Evolutionary conservation across 352 stramenopile species (phyloP).

Genomic region (Globisporangium emineosum): DNA sequence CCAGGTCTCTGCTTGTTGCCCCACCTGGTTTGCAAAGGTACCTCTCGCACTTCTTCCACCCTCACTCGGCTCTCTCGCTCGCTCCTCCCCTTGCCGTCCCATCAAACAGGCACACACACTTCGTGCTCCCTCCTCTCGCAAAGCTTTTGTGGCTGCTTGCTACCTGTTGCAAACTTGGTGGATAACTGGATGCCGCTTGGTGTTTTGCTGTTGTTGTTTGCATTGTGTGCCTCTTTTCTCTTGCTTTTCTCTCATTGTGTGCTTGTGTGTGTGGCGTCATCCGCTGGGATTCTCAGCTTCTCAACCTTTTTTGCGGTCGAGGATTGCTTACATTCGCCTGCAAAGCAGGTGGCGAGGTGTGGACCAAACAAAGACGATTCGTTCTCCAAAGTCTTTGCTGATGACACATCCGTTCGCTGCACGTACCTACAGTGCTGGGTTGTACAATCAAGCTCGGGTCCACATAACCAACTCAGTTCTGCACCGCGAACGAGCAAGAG

Average conservation of each 20-base stretch:
- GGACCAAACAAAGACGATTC: not conserved
- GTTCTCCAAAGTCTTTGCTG: no score
- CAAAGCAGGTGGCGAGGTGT: not conserved
- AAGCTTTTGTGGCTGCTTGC: not conserved
- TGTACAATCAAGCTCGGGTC: not conserved
- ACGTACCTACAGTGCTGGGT: not conserved
- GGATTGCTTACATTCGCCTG: not conserved
- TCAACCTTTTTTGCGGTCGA: not conserved
- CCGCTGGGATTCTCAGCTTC: not conserved
- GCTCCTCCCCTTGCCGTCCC: not conserved
- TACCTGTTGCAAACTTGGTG: not conserved
- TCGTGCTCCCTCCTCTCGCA: no score
- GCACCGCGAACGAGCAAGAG: not conserved
- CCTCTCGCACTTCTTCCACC: not conserved
- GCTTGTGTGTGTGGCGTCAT: not conserved
- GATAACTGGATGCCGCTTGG: not conserved
- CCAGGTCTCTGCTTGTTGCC: not conserved
- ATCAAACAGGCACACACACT: not conserved
- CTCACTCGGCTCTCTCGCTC: not conserved
- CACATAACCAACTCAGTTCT: slow-evolving; percentile 1
- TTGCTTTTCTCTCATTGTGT: not conserved
- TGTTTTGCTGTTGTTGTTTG: not conserved
- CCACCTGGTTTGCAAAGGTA: not conserved
- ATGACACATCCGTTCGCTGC: no score
- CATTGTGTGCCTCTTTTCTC: not conserved